Conservation (phyloP, 208 protist species). For the Trypanosoma cruzi region DNA sequence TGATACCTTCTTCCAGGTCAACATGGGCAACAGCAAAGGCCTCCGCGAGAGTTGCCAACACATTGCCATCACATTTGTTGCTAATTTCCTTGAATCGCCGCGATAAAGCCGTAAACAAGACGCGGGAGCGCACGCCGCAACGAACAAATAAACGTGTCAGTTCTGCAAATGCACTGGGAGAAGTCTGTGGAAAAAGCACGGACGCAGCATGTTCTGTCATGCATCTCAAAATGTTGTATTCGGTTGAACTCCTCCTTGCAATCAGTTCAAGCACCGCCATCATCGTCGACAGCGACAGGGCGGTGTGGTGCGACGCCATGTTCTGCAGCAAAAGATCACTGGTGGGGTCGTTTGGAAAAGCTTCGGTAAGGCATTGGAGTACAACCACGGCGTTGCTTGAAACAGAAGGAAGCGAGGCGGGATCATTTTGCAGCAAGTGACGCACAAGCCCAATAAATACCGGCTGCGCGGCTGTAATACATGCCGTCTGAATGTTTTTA, state of each 20-base stretch:
- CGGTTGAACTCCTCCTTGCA: slow-evolving; percentile 49
- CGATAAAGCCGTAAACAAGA: slow-evolving; percentile 43
- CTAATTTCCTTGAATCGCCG: slow-evolving; percentile 38
- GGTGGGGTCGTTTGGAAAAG: slow-evolving; percentile 72
- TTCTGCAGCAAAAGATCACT: slow-evolving; percentile 61
- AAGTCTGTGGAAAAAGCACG: slow-evolving; percentile 46
- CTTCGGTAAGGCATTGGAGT: slow-evolving; percentile 65
- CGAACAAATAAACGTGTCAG: slow-evolving; percentile 55
- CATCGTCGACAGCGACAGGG: slow-evolving; percentile 45
- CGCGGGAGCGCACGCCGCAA: slow-evolving; percentile 63
- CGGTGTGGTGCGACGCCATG: slow-evolving; percentile 53
- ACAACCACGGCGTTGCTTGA: slow-evolving; percentile 48
- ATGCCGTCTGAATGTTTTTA: slow-evolving; percentile 51
- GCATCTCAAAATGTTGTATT: slow-evolving; percentile 54
- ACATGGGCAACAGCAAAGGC: slow-evolving; percentile 55
- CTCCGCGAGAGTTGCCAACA: slow-evolving; percentile 44
- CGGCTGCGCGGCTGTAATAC: slow-evolving; percentile 70
- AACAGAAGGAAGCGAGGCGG: slow-evolving; percentile 52
- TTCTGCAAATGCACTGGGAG: slow-evolving; percentile 43
- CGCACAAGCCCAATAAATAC: slow-evolving; percentile 71
- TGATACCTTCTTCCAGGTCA: slow-evolving; percentile 44
- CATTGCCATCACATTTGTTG: slow-evolving; percentile 30
- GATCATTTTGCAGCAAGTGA: slow-evolving; percentile 71
- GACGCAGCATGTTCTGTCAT: slow-evolving; percentile 56
- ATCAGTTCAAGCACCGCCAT: slow-evolving; percentile 59